A percentile compares a stretch with the other conserved stretches of the same genome.
Evolutionary conservation across 352 stramenopile species (phyloP).

Genomic region (Pythium dissimile): DNA sequence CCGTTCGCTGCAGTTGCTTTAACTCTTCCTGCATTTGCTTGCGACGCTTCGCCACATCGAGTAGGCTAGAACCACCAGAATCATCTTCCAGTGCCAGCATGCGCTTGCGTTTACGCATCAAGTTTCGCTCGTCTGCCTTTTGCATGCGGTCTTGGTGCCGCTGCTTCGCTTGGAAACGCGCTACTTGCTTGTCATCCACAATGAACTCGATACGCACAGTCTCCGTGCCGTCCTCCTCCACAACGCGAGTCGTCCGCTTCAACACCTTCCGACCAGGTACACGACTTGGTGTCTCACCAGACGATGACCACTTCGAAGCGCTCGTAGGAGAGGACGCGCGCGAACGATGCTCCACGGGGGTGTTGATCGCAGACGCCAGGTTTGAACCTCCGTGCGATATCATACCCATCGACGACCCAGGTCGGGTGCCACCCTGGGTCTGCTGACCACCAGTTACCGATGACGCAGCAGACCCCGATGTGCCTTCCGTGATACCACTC

Average conservation of each 20-base stretch:
- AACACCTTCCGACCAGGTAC: conserved; percentile 48
- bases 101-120: conserved; percentile 72
- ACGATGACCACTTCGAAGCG: conserved; percentile 15
- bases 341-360: conserved; percentile 63
- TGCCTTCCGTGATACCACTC: conserved; percentile 67
- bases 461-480: conserved; percentile 21
- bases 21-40: conserved; percentile 84
- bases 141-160: conserved; percentile 65
- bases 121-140: conserved; percentile 47
- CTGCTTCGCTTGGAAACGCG: conserved; percentile 70
- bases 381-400: conserved; percentile 54
- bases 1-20: conserved; percentile 80
- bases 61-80: conserved; percentile 36
- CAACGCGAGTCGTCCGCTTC: conserved; percentile 69
- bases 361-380: conserved; percentile 62
- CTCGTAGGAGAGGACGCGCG: conserved; percentile 60
- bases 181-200: conserved; percentile 67
- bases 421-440: conserved; percentile 19
- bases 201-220: conserved; percentile 78
- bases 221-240: conserved; percentile 80
- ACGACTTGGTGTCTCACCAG: conserved; percentile 12
- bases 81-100: conserved; percentile 78
- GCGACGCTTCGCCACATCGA: conserved; percentile 75
- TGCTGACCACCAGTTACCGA: not conserved
- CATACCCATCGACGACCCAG: conserved; percentile 25